Evolutionary conservation across 2,329 filamentous ascomycete species (phyloP), one percentile per base, ranked within the genome.

Genomic region (Aspergillus fischeri): DNA sequence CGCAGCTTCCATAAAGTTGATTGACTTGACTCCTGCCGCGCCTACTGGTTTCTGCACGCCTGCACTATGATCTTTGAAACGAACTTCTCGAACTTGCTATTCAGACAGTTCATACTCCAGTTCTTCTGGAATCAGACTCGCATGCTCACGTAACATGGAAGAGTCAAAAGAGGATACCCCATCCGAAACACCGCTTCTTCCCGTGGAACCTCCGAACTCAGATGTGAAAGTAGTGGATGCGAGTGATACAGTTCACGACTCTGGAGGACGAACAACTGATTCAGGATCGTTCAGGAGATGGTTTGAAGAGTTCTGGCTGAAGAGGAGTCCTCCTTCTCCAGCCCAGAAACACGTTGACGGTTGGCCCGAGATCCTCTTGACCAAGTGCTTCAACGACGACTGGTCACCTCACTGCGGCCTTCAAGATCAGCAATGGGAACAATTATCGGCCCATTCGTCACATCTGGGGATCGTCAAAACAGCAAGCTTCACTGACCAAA

Each of bases 381-480:
- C 51, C 27, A 53, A 65, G 51, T 35, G 49, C 35, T 55, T 61
- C 44, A 59, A 56, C 54, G 44, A 49, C 10, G 56, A 60, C n/a
- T 58, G 64, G 17, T 49, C 57, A 9, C 57, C 62, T 41, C 63
- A 66, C 51, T 64, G 61, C 50, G 60, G 55, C 42, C 58, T 63
- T 4, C 66, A 66, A 29, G 64, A 70, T 41, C 66, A 64, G 51
- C 80, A 82, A 64, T 79, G 82, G 57, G 81, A 85, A 55, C 85
- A 84, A 7, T 89, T 88, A 2, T 90, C 90, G 1, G 91, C 89
- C 6, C 95, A 92, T 0, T 86, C 90, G 58, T 88, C 84, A 1
- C 92, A 92, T 67, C 85, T 97, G 42, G 85, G 87, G n/a, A 88
- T 85, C 17, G 83, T 95, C 64, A 91, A 88, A 70, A 94, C 91